Conservation (phyloP, 2,329 filamentous ascomycete species). For the Fusarium acutatum region DNA sequence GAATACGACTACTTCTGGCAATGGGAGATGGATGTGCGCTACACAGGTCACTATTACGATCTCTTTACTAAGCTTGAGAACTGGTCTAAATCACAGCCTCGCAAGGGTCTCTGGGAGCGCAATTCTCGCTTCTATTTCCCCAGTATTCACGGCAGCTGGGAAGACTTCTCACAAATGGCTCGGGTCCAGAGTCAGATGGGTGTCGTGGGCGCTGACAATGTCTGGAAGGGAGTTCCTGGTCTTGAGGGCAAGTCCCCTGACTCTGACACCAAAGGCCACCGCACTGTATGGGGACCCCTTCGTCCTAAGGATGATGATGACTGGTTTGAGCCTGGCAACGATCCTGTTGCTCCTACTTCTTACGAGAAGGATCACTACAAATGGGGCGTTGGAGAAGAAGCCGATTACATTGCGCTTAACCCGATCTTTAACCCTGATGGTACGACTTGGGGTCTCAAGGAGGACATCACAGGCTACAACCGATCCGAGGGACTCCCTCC, state of each 20-base stretch:
- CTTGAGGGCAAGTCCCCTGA: slow-evolving; percentile 50
- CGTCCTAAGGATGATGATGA: slow-evolving; percentile 74
- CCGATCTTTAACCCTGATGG: slow-evolving; percentile 90
- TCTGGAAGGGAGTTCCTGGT: slow-evolving; percentile 67
- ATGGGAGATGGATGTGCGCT: slow-evolving; percentile 93
- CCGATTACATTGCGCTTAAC: slow-evolving; percentile 90
- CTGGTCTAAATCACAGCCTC: slow-evolving; percentile 77
- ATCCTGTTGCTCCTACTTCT: slow-evolving; percentile 73
- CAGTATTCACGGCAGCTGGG: slow-evolving; percentile 78
- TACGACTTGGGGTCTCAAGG: slow-evolving; percentile 82
- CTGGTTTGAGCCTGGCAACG: slow-evolving; percentile 76
- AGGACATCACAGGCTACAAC: slow-evolving; percentile 89
- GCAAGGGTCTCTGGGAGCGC: slow-evolving; percentile 84
- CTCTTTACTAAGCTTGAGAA: slow-evolving; percentile 73
- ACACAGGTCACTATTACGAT: slow-evolving; percentile 87
- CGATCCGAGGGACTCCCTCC: slow-evolving; percentile 65
- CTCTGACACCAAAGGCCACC: slow-evolving; percentile 44
- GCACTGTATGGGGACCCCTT: slow-evolving; percentile 85
- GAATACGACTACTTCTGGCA: slow-evolving; percentile 95
- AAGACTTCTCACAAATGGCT: slow-evolving; percentile 78
- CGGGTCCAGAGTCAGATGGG: slow-evolving; percentile 79
- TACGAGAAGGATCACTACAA: slow-evolving; percentile 82
- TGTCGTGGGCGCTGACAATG: slow-evolving; percentile 69
- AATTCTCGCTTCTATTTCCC: slow-evolving; percentile 82
- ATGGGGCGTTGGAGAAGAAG: slow-evolving; percentile 91